Conservation (phyloP, 257 asterid species). For the Fraxinus cuspidata region DNA sequence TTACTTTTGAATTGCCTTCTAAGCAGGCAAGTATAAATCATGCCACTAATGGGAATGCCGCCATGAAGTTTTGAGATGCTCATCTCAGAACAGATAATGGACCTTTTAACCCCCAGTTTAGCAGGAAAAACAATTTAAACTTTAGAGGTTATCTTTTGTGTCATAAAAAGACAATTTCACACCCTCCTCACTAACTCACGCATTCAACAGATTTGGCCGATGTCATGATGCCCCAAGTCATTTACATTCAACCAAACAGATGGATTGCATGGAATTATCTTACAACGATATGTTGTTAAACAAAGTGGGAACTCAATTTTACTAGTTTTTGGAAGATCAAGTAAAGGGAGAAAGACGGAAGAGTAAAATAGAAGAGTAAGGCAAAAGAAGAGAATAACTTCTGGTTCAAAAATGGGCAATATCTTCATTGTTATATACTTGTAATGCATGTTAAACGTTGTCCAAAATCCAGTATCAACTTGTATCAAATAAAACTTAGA, state of each 20-base stretch:
- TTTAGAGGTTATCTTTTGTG: conserved; percentile 6
- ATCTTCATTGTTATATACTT: not conserved
- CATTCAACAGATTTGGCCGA: not conserved
- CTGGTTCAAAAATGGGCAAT: not conserved
- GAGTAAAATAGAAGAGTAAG: not conserved
- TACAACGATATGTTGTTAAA: not conserved
- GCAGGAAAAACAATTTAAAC: not conserved
- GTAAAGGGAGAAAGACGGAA: not conserved
- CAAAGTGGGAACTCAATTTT: not conserved
- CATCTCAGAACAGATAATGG: not conserved
- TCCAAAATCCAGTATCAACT: not conserved
- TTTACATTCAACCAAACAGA: not conserved
- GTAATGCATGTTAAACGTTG: not conserved
- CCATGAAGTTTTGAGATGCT: not conserved
- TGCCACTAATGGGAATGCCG: not conserved
- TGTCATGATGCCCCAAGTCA: not conserved
- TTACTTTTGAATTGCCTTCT: not conserved
- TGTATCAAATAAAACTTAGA: not conserved
- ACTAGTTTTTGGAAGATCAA: not conserved
- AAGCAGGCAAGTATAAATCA: not conserved
- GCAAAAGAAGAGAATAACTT: not conserved
- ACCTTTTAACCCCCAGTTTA: not conserved
- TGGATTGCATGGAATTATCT: not conserved
- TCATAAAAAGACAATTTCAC: not conserved
- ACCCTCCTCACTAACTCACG: not conserved